Evolutionary conservation across 1,139 yeast genomes (phyloP).

Genomic region (Kurtzmaniella natalensis): DNA sequence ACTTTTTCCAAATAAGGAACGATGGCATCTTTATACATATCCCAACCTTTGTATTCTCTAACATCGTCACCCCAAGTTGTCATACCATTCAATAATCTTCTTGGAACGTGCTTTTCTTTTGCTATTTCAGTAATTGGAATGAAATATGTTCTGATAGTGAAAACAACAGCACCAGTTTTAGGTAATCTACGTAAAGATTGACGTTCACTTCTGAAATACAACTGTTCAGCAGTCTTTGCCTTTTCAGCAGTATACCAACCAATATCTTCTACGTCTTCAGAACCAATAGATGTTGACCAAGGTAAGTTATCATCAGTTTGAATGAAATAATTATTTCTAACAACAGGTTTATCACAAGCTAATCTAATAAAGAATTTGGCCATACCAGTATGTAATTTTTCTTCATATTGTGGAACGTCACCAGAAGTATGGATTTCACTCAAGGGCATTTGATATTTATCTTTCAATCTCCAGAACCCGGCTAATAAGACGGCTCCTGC

Average conservation of each 20-base stretch:
- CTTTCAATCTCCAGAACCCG: slow-evolving; percentile 61
- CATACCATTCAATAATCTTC: slow-evolving; percentile 54
- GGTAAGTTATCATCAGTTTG: slow-evolving; percentile 61
- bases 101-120: slow-evolving; percentile 56
- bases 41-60: slow-evolving; percentile 54
- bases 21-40: slow-evolving; percentile 48
- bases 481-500: slow-evolving; percentile 62
- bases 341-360: slow-evolving; percentile 54
- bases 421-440: slow-evolving; percentile 58
- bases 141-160: slow-evolving; percentile 63
- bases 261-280: slow-evolving; percentile 45
- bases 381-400: slow-evolving; percentile 58
- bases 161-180: slow-evolving; percentile 52
- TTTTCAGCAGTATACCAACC: slow-evolving; percentile 59
- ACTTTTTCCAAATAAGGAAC: slow-evolving; percentile 50
- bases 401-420: slow-evolving; percentile 60
- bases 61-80: slow-evolving; percentile 58
- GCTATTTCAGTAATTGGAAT: slow-evolving; percentile 49
- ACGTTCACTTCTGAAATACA: slow-evolving; percentile 62
- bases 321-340: slow-evolving; percentile 60
- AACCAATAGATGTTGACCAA: slow-evolving; percentile 63
- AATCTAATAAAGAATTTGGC: slow-evolving; percentile 57
- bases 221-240: slow-evolving; percentile 40
- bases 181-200: slow-evolving; percentile 69
- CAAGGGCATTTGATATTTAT: slow-evolving; percentile 51